Percentiles rank a stretch among this genome's conserved stretches.
Evolutionary conservation across 78 protist species (phyloP).

Genomic region (Acrasis kona): DNA sequence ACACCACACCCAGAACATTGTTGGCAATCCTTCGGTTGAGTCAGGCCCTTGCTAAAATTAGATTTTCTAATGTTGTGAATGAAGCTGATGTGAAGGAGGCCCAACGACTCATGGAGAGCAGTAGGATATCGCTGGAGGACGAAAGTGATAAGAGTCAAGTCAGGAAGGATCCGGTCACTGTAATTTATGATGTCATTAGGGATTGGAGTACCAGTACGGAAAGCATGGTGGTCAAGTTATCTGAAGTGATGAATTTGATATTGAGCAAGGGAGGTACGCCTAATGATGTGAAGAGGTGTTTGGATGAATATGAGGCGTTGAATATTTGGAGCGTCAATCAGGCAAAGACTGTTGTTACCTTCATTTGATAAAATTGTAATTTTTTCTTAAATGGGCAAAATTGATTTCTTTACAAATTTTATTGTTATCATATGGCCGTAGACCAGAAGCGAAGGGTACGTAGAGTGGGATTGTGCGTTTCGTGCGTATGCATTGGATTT

Average conservation of each 20-base stretch:
- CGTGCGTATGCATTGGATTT: too few species aligned
- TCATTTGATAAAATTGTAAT: background rate
- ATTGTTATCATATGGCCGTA: too few species aligned
- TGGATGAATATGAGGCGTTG: background rate
- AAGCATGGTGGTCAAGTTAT: background rate
- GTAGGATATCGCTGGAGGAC: constrained; percentile 43
- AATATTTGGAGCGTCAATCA: background rate
- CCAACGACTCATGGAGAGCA: constrained; percentile 52
- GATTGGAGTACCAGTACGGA: background rate
- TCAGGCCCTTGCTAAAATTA: constrained; percentile 81
- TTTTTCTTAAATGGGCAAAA: background rate
- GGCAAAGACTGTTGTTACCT: background rate
- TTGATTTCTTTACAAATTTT: too few species aligned
- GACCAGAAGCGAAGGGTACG: too few species aligned
- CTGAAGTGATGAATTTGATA: background rate
- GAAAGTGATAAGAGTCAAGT: background rate
- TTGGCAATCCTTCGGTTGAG: constrained; percentile 88
- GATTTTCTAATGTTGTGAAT: constrained; percentile 29
- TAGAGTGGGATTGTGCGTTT: too few species aligned
- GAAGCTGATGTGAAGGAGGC: constrained; percentile 81
- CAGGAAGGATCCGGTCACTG: background rate
- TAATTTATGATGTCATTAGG: constrained; percentile 12
- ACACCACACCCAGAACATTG: constrained; percentile 88
- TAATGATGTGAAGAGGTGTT: background rate
- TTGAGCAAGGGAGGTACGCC: background rate